Base-by-base conservation (phyloP, 805 yeast species). In the Schwanniomyces vanrijiae region DNA sequence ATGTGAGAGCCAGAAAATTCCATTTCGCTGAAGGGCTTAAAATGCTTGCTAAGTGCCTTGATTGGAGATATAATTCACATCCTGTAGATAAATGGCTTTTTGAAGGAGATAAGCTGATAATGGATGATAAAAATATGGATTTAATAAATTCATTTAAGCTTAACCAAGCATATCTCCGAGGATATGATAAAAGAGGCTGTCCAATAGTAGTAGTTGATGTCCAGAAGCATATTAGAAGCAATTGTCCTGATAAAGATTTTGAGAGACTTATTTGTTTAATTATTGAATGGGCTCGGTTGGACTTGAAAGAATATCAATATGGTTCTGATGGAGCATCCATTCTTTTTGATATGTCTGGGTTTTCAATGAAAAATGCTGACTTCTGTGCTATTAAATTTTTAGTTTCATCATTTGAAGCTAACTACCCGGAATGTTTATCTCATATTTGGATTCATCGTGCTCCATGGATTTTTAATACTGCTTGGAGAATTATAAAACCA, bases 391-490 rank as follows among this genome's bases (percentile, higher is more conserved):
- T 94, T 49, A 91, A 91, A 69, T 92, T 88, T 67, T 80, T 94
- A 69, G 85, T 91, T 50, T 80, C 83, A 45, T 86, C 91, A 50
- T 90, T 94, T 66, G 98, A 94, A 73, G 96, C 96, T 0, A 96
- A 92, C 63, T 94, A 92, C 65, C 99, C 99, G 1, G 99, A 94
- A 68, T 85, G 89, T 35, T 77, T 94, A 50, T 97, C 96, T 14
- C 81, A 80, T 46, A 71, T 94, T 44, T 78, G 90, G 55, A 86
- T 94, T 50, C 96, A 90, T 71, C 87, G 88, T 58, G 97, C 99
- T 0, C 99, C 99, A 22, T 90, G 97, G 98, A 82, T 94, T 45
- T 94, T 94, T 71, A 82, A 88, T 43, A 92, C 97, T 20, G 88
- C 92, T 49, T 94, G 99, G 98, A 86, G 84, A 55, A 81, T 92